Percentiles rank a stretch among this genome's conserved stretches.
Conservation (phyloP, 2,329 filamentous ascomycete genomes). For the Aspergillus thermomutatus region DNA sequence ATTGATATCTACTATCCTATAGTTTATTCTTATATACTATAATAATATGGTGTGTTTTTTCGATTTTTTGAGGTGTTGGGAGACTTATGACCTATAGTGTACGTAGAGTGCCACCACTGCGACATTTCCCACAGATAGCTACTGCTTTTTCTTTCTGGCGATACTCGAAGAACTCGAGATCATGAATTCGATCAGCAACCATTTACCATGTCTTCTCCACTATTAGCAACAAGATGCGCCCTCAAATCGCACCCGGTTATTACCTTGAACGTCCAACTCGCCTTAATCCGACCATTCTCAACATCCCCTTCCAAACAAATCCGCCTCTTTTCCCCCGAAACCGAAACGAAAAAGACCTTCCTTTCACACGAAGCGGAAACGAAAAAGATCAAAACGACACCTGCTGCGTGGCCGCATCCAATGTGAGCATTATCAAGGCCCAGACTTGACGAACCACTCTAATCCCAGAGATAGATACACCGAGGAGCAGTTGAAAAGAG, state of each 20-base stretch:
- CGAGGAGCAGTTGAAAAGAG: constrained; percentile 70
- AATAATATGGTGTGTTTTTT: no score
- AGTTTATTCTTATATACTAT: no score
- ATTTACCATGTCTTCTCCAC: background rate
- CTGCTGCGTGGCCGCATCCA: background rate
- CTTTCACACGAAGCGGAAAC: no score
- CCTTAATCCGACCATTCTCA: background rate
- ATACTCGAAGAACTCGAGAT: no score
- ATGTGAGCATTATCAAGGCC: background rate
- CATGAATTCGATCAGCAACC: no score
- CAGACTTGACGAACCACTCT: constrained; percentile 2
- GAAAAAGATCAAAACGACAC: background rate
- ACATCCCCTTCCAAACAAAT: background rate
- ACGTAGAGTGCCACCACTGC: no score
- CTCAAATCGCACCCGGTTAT: background rate
- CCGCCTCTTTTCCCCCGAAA: background rate
- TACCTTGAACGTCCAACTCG: background rate
- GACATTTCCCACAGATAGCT: no score
- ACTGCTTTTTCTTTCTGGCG: no score
- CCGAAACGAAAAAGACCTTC: background rate
- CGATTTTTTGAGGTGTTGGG: no score
- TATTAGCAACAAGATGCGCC: background rate
- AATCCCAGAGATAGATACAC: constrained; percentile 55
- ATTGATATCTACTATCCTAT: no score
- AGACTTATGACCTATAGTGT: no score